Evolutionary conservation across 2,329 filamentous ascomycete species (phyloP).

Genomic region (Pezicula rhizophila): DNA sequence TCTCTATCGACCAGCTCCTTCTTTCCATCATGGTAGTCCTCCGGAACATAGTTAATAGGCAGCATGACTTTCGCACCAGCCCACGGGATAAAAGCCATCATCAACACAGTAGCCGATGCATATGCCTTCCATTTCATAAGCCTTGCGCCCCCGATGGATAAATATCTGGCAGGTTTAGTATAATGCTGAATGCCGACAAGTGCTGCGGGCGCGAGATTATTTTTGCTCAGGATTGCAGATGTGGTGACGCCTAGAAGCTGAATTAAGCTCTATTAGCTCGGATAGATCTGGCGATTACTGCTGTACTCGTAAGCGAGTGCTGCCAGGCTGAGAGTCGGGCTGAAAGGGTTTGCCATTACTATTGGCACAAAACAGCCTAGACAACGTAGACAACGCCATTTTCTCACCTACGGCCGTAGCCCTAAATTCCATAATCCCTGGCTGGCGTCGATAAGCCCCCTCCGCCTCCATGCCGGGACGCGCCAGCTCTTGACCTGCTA

Average conservation of each 20-base stretch:
- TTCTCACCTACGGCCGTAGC: too few relatives aligned
- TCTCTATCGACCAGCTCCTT: not conserved
- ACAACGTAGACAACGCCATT: too few relatives aligned
- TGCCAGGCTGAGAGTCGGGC: not conserved
- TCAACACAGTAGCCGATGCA: not conserved
- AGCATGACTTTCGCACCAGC: slow-evolving; percentile 1
- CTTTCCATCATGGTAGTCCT: not conserved
- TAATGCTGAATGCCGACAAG: not conserved
- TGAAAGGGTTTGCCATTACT: too few relatives aligned
- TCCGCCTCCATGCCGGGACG: not conserved
- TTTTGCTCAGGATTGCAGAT: not conserved
- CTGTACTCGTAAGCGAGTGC: too few relatives aligned
- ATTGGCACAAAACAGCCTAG: too few relatives aligned
- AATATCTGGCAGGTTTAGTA: not conserved
- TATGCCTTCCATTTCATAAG: not conserved
- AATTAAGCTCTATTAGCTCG: too few relatives aligned
- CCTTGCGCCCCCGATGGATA: not conserved
- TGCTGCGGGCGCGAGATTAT: not conserved
- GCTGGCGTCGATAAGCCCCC: too few relatives aligned
- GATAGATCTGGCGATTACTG: too few relatives aligned
- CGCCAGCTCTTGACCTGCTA: not conserved
- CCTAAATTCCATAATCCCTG: too few relatives aligned
- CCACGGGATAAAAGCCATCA: not conserved
- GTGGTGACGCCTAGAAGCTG: not conserved
- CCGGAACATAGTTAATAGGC: not conserved